These are phyloP conservation scores for Balakata baccata DNA, from an alignment of 345 rosid species.

Conservation along the genomic window DNA sequence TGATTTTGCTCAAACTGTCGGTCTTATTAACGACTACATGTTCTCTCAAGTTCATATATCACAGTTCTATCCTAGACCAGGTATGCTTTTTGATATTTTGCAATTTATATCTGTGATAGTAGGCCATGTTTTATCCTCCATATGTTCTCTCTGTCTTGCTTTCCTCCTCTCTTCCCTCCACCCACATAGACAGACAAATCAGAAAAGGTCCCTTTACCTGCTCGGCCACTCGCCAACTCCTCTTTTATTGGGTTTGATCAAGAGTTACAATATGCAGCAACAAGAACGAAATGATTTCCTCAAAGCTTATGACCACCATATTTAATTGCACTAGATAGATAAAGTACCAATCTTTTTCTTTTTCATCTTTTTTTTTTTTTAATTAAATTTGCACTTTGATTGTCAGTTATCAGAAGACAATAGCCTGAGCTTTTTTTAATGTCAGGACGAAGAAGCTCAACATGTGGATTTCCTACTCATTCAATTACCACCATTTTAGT, in stretches of 20 bases:
- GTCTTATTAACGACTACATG: constrained; percentile 67
- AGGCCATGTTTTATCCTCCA: neutral
- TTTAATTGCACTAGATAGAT: neutral
- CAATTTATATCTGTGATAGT: neutral
- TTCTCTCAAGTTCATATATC: constrained; percentile 93
- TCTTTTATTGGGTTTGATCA: neutral
- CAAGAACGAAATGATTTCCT: neutral
- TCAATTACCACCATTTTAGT: neutral
- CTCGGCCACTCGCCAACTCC: neutral
- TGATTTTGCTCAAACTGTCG: constrained; percentile 76
- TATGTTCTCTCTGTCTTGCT: neutral
- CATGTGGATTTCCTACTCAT: neutral
- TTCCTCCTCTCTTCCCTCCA: neutral
- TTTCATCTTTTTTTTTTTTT: too few species aligned
- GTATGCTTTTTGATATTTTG: constrained; percentile 32
- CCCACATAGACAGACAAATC: neutral
- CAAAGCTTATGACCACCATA: constrained; percentile 3
- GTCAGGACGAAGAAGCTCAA: neutral
- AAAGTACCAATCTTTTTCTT: neutral
- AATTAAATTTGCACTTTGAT: too few species aligned
- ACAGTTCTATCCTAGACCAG: constrained; percentile 97
- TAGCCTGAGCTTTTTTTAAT: too few species aligned
- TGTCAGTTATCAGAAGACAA: too few species aligned
- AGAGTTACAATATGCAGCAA: neutral
- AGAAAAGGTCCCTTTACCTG: neutral